Conservation (phyloP, 2,329 filamentous ascomycete genomes). For the Ophiostoma ips region DNA sequence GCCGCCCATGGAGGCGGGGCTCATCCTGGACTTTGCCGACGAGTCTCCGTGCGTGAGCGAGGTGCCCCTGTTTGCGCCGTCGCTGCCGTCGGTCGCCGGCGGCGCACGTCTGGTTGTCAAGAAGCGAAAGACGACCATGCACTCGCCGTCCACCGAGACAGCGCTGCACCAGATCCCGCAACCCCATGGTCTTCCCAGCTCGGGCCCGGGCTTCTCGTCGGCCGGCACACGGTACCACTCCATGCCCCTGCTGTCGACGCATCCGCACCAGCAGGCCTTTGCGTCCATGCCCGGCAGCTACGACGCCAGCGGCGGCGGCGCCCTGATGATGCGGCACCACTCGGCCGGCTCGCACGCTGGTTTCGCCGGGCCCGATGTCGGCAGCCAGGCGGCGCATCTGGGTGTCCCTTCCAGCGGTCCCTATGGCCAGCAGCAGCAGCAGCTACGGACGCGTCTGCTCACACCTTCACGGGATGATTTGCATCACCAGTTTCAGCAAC, state of each 20-base stretch:
- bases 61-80: background rate
- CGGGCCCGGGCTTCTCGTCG: background rate
- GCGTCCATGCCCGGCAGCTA: background rate
- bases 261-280: background rate
- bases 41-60: background rate
- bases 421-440: background rate
- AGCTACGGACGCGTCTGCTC: background rate
- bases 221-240: background rate
- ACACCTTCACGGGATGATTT: background rate
- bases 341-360: background rate
- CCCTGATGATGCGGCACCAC: background rate
- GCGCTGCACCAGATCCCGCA: background rate
- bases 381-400: background rate
- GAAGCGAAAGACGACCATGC: background rate
- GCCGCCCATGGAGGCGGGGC: slow-evolving; percentile 12
- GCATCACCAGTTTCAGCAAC: too few relatives aligned
- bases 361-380: background rate
- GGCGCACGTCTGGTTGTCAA: background rate
- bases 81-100: background rate
- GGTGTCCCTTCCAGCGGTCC: background rate
- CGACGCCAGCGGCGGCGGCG: background rate
- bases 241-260: background rate
- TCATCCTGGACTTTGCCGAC: background rate
- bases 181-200: background rate
- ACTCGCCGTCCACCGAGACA: background rate